A percentile compares a stretch with the other conserved stretches of the same genome.
Evolutionary conservation across 208 protist species (phyloP).

Genomic region (Histomonas meleagridis): DNA sequence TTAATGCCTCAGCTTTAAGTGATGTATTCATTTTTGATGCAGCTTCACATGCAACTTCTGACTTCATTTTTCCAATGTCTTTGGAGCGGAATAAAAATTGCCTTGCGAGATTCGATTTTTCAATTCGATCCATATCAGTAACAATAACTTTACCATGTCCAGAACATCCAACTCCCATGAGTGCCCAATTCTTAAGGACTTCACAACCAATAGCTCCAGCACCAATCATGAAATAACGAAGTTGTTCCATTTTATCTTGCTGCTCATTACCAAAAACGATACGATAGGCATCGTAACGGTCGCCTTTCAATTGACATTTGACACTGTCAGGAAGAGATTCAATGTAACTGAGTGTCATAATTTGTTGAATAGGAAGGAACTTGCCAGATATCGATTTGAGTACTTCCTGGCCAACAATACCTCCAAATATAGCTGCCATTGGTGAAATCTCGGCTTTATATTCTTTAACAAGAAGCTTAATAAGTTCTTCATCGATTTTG

Average conservation of each 20-base stretch:
- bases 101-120: conserved; percentile 66
- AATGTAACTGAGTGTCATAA: background rate
- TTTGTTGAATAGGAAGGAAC: conserved; percentile 57
- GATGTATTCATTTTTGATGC: conserved; percentile 76
- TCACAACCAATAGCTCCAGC: conserved; percentile 94
- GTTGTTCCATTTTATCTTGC: conserved; percentile 64
- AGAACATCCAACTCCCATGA: conserved; percentile 75
- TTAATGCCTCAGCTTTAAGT: conserved; percentile 41
- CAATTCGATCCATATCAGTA: conserved; percentile 98
- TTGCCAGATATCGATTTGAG: conserved; percentile 60
- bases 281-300: conserved; percentile 79
- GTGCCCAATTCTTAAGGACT: conserved; percentile 89
- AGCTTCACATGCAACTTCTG: conserved; percentile 69
- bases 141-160: conserved; percentile 51
- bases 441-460: conserved; percentile 40
- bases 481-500: background rate
- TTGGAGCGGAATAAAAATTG: conserved; percentile 94
- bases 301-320: conserved; percentile 36
- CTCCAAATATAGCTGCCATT: conserved; percentile 54
- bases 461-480: background rate
- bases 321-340: background rate
- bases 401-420: conserved; percentile 59
- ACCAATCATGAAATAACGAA: conserved; percentile 74
- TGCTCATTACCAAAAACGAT: conserved; percentile 76
- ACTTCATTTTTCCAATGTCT: conserved; percentile 84